A percentile compares a stretch with the other conserved stretches of the same genome.
Conservation (phyloP, 257 asterid species). For the Solanum gracilifrons region DNA sequence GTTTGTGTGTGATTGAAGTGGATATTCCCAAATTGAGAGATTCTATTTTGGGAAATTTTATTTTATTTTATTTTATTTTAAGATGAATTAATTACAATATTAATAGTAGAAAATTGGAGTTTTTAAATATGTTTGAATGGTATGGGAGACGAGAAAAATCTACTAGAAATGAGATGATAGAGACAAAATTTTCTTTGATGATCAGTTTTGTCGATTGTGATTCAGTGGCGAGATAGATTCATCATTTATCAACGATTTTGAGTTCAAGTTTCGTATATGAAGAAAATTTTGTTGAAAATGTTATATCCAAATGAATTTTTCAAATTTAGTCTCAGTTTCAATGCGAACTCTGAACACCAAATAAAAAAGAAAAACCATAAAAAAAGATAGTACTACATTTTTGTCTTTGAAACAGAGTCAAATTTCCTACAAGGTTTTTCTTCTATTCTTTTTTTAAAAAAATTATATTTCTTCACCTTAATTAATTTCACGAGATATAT, state of each 20-base stretch:
- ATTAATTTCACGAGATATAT: too few species aligned
- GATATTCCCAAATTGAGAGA: background rate
- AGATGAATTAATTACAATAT: background rate
- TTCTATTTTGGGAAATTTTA: background rate
- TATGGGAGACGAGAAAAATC: background rate
- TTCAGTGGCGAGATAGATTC: too few species aligned
- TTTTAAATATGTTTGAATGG: background rate
- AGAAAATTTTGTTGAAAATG: too few species aligned
- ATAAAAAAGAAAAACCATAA: too few species aligned
- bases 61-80: background rate
- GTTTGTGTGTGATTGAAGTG: background rate
- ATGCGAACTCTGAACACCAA: too few species aligned
- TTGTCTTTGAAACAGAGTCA: background rate
- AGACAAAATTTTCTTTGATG: background rate
- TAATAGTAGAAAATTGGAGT: background rate
- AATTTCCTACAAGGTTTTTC: background rate
- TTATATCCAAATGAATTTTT: too few species aligned
- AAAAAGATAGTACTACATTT: background rate
- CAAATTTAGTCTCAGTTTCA: accelerated
- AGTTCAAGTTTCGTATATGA: accelerated
- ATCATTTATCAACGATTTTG: background rate
- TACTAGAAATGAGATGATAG: background rate
- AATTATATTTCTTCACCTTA: too few species aligned
- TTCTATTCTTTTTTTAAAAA: background rate
- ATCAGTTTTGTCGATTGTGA: background rate